Evolutionary conservation across 1,284 basidiomycete species (phyloP), one percentile per base, ranked within the genome.

Genomic region (Fereydounia khargensis): DNA sequence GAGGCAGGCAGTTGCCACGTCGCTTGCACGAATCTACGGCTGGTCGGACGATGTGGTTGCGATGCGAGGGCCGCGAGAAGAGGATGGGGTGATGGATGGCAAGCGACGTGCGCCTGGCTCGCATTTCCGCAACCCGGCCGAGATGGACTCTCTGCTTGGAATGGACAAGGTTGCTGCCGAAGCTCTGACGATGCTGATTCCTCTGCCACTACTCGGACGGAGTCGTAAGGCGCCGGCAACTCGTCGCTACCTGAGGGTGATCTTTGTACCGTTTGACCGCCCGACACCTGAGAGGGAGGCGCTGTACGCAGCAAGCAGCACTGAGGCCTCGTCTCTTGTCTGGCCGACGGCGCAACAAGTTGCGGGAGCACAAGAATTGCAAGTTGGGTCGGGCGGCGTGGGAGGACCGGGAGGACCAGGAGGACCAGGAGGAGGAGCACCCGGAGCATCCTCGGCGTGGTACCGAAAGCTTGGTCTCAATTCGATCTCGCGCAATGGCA

Each of bases 141-240:
- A 62, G 34, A 33, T 40, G 24, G 35, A 39, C 10, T 46, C 49
- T 11, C 43, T 69, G 10, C 24, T 68, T 19, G 68, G 68, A 0
- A 22, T 70, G 7, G 58, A 62, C 20, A 39, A 43, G 28, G 62
- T 62, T 3, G 50, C 65, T 3, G 23, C 46, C 3, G 49, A 47
- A 4, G 55, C 65, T 11, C 39, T 70, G 39, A 70, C 65, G 16
- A 70, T 70, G 68, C 35, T 68, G 36, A 58, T 70, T 9, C 65
- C 68, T 3, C 42, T 70, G 31, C 65, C 67, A 8, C 40, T 68
- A 22, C 42, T 57, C 7, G 47, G 53, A 2, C 37, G 58, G 11
- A 16, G 19, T 2, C 18, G 30, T 5, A 39, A 43, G 10, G 35
- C 42, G 28, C 55, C 55, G 30, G 47, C 52, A 13, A 39, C 46